These are phyloP conservation scores for Plantago elongata DNA, from an alignment of 257 asterid species.

Conservation along the genomic window DNA sequence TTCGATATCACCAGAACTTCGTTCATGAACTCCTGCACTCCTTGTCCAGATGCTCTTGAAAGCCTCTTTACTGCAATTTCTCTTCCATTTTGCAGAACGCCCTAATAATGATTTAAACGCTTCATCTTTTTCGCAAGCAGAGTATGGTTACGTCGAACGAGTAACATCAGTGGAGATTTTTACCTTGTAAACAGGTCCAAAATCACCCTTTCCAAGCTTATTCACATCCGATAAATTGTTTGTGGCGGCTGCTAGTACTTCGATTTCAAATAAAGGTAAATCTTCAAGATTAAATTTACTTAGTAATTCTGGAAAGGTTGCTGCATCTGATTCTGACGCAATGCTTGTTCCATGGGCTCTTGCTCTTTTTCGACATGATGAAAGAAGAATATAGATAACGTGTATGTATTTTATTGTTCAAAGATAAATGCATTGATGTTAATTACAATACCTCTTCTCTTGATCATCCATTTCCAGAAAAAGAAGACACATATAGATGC, in stretches of 20 bases:
- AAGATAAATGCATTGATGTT: background rate
- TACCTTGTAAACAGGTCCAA: slow-evolving; percentile 46
- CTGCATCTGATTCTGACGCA: slow-evolving; percentile 15
- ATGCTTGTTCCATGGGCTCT: slow-evolving; percentile 2
- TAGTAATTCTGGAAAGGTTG: slow-evolving; percentile 22
- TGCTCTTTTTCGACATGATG: background rate
- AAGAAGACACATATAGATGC: slow-evolving; percentile 18
- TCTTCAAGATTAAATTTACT: slow-evolving; percentile 24
- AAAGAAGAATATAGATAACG: background rate
- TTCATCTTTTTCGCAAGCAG: background rate
- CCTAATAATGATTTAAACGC: slow-evolving; percentile 12
- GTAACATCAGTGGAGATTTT: background rate
- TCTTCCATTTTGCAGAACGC: slow-evolving; percentile 26
- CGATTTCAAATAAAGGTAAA: slow-evolving; percentile 22
- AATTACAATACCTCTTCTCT: slow-evolving; percentile 36
- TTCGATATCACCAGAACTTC: slow-evolving; percentile 36
- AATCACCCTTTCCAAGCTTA: slow-evolving; percentile 44
- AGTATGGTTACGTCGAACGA: background rate
- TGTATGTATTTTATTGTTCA: background rate
- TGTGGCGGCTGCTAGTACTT: slow-evolving; percentile 31
- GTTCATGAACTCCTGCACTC: slow-evolving; percentile 39
- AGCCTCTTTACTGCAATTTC: slow-evolving; percentile 35
- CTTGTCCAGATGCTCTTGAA: slow-evolving; percentile 35
- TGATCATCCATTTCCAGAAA: slow-evolving; percentile 35
- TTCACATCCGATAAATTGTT: slow-evolving; percentile 21